phyloP scores from a whole-genome alignment of 2,329 filamentous ascomycete genomes.

The Geoglossum cookeanum region DNA sequence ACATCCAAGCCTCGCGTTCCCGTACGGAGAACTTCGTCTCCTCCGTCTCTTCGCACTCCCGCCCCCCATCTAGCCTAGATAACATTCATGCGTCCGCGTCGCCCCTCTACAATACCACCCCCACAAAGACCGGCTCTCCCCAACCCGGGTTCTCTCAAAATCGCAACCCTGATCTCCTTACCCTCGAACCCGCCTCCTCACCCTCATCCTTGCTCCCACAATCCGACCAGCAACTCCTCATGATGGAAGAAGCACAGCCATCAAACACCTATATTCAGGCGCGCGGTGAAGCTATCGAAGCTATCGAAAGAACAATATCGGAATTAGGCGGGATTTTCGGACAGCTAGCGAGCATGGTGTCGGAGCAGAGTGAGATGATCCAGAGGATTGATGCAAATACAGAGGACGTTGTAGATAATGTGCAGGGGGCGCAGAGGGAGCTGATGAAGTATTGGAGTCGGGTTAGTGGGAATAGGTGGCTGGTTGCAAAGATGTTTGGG shows the following conservation, averaged over 20 bases:
- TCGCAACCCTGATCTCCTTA: constrained; percentile 48
- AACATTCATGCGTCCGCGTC: constrained; percentile 56
- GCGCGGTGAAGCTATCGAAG: constrained; percentile 85
- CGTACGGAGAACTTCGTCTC: constrained; percentile 95
- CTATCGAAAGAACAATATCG: constrained; percentile 85
- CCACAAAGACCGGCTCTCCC: constrained; percentile 20
- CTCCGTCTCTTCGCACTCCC: constrained; percentile 60
- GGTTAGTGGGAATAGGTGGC: constrained; percentile 86
- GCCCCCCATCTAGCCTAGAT: constrained; percentile 46
- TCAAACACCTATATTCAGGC: constrained; percentile 83
- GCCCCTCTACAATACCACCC: constrained; percentile 51
- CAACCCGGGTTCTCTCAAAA: constrained; percentile 27
- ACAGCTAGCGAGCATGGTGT: constrained; percentile 90
- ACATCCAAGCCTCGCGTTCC: constrained; percentile 83
- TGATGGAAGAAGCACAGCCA: constrained; percentile 83
- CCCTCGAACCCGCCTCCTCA: constrained; percentile 49
- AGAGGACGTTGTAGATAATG: constrained; percentile 94
- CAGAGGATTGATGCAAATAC: constrained; percentile 94
- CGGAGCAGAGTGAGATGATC: constrained; percentile 94
- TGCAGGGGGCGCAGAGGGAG: constrained; percentile 72
- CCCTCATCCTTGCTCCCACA: constrained; percentile 29
- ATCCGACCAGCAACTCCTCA: constrained; percentile 69
- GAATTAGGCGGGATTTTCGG: constrained; percentile 88
- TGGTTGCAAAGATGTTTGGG: constrained; percentile 59
- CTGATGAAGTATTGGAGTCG: constrained; percentile 57